Evolutionary conservation across 2,329 filamentous ascomycete species (phyloP), one percentile per base, ranked within the genome.

Genomic region (Penicillium sp.): DNA sequence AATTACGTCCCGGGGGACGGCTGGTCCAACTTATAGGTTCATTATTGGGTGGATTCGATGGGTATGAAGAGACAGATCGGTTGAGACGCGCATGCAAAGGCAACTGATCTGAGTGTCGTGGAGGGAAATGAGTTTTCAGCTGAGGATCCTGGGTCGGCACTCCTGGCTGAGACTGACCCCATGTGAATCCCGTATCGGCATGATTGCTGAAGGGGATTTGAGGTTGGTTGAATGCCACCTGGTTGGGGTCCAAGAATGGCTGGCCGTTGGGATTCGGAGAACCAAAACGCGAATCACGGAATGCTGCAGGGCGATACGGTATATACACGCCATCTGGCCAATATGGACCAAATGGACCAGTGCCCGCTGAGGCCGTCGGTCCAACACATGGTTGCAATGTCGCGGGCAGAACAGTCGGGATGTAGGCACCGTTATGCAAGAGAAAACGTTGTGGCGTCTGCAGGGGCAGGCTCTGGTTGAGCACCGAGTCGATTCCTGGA

Each of bases 311-410:
- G 43, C 77, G 71, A 58, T 81, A 81, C 9, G 79, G 76, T 25
- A 77, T 75, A 50, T 74, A 79, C 7, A 72, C 77, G n/a, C 78
- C 79, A 67, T 81, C 76, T 14, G 79, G 77, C 77, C 78, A 82
- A 54, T 81, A 81, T 18, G 78, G 78, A 0, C 79, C 79, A 60
- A 78, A 81, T 4, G 75, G 71, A 7, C 76, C 76, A 39, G 73
- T 71, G 19, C 74, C 73, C 37, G 77, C 77, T 2, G 78, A 75
- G 19, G 77, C 77, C 6, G 78, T 80, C 18, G 78, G 77, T 2
- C 77, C 78, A 34, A 77, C 64, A 39, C 72, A 73, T 48, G 77
- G 75, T 35, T 81, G 79, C 42, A 79, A 70, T 16, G 74, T 67
- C 19, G 80, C 77, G 33, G 83, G 77, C 10, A 82, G 67, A 7